These are phyloP conservation scores for Xylaria sp. DNA, from an alignment of 2,329 filamentous ascomycete genomes.

Conservation along the genomic window DNA sequence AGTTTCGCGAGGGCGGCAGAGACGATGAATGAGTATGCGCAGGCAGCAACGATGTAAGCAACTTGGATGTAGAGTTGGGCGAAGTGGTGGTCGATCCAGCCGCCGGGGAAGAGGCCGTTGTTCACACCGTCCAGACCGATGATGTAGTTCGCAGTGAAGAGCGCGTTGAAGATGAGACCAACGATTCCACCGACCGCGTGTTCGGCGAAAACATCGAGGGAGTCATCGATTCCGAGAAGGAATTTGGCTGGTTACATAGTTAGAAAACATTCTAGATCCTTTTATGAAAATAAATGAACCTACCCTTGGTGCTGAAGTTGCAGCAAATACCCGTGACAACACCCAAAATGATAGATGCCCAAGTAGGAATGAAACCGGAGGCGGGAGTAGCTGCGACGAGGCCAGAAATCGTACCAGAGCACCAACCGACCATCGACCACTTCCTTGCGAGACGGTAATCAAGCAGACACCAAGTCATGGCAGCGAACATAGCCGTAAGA, in stretches of 20 bases:
- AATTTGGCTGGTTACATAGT: conserved; percentile 44
- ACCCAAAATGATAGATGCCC: conserved; percentile 62
- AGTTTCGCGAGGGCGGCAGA: conserved; percentile 67
- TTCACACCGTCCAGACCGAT: conserved; percentile 75
- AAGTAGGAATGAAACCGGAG: conserved; percentile 62
- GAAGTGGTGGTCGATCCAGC: conserved; percentile 71
- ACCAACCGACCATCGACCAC: conserved; percentile 79
- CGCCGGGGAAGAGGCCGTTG: conserved; percentile 56
- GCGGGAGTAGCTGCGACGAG: conserved; percentile 66
- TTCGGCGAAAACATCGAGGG: conserved; percentile 67
- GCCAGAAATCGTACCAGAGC: conserved; percentile 65
- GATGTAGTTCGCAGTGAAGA: conserved; percentile 65
- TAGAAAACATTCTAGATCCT: not conserved
- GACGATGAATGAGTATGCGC: conserved; percentile 66
- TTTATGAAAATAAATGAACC: conserved; percentile 10
- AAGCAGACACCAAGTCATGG: conserved; percentile 89
- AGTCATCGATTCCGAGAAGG: conserved; percentile 61
- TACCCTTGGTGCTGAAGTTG: conserved; percentile 62
- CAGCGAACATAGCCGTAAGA: conserved; percentile 83
- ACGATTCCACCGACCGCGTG: conserved; percentile 65
- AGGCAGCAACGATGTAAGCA: conserved; percentile 64
- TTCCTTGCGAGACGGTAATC: conserved; percentile 93
- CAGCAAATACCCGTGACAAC: conserved; percentile 60
- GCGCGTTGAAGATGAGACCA: conserved; percentile 65
- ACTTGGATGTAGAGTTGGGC: conserved; percentile 73